Conservation (phyloP, 192 early-diverging fungal genomes). For the Jimgerdemannia flammicorona region DNA sequence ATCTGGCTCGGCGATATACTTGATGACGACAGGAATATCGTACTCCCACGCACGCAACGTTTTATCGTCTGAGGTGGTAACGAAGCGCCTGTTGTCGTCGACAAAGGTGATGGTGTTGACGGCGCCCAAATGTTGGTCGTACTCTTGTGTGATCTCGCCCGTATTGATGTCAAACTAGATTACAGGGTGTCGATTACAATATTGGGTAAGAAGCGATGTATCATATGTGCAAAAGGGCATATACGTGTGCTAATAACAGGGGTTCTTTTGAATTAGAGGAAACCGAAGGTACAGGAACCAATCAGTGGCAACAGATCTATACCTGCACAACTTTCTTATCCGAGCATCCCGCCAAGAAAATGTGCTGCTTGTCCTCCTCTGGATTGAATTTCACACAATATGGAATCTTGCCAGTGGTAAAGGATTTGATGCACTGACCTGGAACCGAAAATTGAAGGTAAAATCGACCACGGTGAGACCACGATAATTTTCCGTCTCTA, state of each 20-base stretch:
- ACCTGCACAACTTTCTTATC: constrained; percentile 85
- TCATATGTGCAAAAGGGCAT: no score
- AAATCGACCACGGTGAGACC: constrained; percentile 8
- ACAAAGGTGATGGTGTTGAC: constrained; percentile 98
- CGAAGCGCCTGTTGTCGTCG: constrained; percentile 89
- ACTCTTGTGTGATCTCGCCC: constrained; percentile 87
- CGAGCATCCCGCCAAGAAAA: constrained; percentile 88
- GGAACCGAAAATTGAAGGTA: neutral
- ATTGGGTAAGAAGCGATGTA: no score
- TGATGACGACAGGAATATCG: constrained; percentile 98
- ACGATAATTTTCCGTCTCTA: neutral
- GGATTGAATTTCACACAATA: constrained; percentile 93
- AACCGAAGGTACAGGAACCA: no score
- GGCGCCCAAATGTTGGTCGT: constrained; percentile 95
- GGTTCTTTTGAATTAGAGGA: no score
- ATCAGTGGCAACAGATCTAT: neutral
- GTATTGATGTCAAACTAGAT: constrained; percentile 81
- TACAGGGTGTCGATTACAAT: neutral
- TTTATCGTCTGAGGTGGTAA: constrained; percentile 97
- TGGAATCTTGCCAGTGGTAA: constrained; percentile 76
- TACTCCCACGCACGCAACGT: constrained; percentile 96
- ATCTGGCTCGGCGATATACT: constrained; percentile 91
- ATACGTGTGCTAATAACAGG: no score
- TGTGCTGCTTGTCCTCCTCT: constrained; percentile 76
- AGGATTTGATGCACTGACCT: constrained; percentile 76